Base-by-base conservation (phyloP, 225 moss, liverwort and hornwort species). In the Neckera pumila region DNA sequence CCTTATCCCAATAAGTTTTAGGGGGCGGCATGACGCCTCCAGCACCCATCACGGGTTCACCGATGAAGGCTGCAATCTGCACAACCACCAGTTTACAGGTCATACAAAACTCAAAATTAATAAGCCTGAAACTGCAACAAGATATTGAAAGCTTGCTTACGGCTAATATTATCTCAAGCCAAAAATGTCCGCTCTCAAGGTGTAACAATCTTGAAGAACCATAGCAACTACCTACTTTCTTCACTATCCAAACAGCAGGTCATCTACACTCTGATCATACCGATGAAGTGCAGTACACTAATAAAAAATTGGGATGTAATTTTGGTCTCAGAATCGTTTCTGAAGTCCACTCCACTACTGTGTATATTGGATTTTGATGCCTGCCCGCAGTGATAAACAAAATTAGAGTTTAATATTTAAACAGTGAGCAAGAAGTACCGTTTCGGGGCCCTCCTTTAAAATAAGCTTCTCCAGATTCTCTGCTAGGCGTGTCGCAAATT, bases 21-120 rank as follows among this genome's bases (percentile, higher is more conserved):
- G 98, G 98, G 59, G 98, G 98, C 27, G 97, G 97, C 89, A 99
- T 99, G 71, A 99, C 98, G 83, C 98, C 98, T 90, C 98, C 97
- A 89, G 96, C 98, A 90, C 93, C 98, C 97, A 99, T 96, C 80
- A 96, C 93, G 67, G 98, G 98, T 84, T 99, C 98, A 64, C 94
- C 98, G 84, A 99, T 96, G 64, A 99, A 99, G 30, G 98, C 98
- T 45, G 96, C 98, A 88, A 99, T 96, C 98, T 98, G 95, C 90
- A 88, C 67, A 86, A 47, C 67, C 88, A 86, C 67, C 73, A 82
- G 17, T 60, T 73, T 45, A 67, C 75, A 54, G 19, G 14, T 81
- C 40, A 72, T 34, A 62, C 28, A 54, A 72, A 42, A 69, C 56
- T 90, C 63, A 47, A 45, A 53, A 89, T 30, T 18, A 71, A 66